Conservation (phyloP, 371 early-diverging fungal species). For the Apophysomyces elegans region DNA sequence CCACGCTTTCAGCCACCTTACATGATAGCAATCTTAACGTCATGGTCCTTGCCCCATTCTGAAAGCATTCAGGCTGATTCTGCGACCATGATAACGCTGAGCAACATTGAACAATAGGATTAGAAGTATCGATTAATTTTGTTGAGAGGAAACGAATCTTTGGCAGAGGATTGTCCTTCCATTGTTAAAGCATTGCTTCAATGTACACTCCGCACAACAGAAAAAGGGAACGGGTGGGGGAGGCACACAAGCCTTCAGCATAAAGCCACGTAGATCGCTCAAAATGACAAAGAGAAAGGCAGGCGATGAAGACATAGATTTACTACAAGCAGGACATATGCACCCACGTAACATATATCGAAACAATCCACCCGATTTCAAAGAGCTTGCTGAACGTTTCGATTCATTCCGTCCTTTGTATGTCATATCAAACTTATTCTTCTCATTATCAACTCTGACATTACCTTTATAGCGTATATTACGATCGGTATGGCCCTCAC, state of each 20-base stretch:
- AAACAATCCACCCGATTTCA: slow-evolving; percentile 42
- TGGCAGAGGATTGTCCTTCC: too few species aligned
- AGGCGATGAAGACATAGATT: slow-evolving; percentile 4
- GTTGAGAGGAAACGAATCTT: too few species aligned
- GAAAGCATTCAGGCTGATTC: too few species aligned
- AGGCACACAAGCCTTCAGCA: background rate
- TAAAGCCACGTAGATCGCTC: background rate
- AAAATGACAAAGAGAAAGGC: slow-evolving; percentile 15
- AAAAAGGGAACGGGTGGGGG: background rate
- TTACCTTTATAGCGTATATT: slow-evolving; percentile 22
- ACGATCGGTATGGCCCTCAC: slow-evolving; percentile 17
- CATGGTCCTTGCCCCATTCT: too few species aligned
- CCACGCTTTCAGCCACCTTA: too few species aligned
- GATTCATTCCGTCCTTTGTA: slow-evolving; percentile 30
- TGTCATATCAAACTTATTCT: background rate
- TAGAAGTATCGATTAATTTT: too few species aligned
- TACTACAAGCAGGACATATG: slow-evolving; percentile 16
- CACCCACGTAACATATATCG: slow-evolving; percentile 42
- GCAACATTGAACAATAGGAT: too few species aligned
- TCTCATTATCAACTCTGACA: background rate
- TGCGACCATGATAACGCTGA: too few species aligned
- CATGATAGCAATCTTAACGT: too few species aligned
- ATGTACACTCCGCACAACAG: too few species aligned
- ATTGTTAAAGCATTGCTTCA: too few species aligned
- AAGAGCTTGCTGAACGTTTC: slow-evolving; percentile 31